These are phyloP conservation scores for Leccinum insigne DNA, from an alignment of 1,284 basidiomycete species.

Conservation along the genomic window DNA sequence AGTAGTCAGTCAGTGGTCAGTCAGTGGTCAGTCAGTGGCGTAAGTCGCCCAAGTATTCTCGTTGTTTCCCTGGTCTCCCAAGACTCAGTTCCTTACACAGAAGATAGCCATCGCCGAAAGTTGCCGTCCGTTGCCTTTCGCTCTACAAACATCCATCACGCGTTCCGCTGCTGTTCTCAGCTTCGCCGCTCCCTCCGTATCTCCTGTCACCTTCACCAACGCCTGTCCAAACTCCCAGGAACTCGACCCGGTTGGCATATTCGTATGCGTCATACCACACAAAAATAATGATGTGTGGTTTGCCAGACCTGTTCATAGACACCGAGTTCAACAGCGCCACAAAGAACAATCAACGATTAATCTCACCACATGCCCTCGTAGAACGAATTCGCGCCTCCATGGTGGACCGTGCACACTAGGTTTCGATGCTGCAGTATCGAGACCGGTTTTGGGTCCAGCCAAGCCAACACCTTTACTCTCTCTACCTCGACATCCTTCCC, in stretches of 20 bases:
- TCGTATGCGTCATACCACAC: slow-evolving; percentile 19
- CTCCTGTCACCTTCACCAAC: slow-evolving; percentile 8
- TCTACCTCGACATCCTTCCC: neutral
- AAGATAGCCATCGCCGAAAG: too few relatives aligned
- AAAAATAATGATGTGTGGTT: slow-evolving; percentile 11
- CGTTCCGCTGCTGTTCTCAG: slow-evolving; percentile 5
- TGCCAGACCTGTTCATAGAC: slow-evolving; percentile 7
- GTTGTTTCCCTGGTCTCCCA: too few relatives aligned
- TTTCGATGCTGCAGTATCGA: slow-evolving; percentile 16
- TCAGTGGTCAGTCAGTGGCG: too few relatives aligned
- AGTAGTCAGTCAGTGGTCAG: too few relatives aligned
- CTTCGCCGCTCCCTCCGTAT: slow-evolving; percentile 8
- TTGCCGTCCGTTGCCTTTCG: too few relatives aligned
- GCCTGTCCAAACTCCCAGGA: slow-evolving; percentile 13
- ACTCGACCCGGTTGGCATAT: slow-evolving; percentile 12
- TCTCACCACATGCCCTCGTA: slow-evolving; percentile 16
- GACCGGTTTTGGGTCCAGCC: slow-evolving; percentile 13
- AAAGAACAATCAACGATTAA: neutral
- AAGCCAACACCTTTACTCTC: slow-evolving; percentile 1
- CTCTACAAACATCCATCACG: neutral
- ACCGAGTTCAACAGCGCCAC: too few relatives aligned
- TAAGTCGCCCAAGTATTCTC: too few relatives aligned
- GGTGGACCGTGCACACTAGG: slow-evolving; percentile 13
- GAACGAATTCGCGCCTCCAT: slow-evolving; percentile 20
- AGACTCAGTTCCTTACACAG: too few relatives aligned